Evolutionary conservation across 768 basidiomycete species (phyloP).

Genomic region (Fomitopsis pulvina): DNA sequence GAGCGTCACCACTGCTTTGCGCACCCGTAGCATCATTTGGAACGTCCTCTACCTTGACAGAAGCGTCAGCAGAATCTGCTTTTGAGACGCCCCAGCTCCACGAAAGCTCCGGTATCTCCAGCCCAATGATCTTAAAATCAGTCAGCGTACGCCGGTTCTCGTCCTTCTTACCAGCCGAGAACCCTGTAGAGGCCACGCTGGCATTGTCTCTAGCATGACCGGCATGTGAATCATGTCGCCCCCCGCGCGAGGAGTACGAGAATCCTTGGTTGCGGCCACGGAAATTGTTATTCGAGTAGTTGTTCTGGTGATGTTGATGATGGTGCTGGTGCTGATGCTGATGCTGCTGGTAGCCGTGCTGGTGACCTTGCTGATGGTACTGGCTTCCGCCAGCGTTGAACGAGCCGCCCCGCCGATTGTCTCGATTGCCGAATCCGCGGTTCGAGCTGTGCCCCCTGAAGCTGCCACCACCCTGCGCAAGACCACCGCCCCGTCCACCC

Average conservation of each 20-base stretch:
- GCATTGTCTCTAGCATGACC: conserved; percentile 42
- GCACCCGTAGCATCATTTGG: conserved; percentile 14
- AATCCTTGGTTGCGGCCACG: conserved; percentile 62
- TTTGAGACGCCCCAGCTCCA: conserved; percentile 83
- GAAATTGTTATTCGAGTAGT: conserved; percentile 29
- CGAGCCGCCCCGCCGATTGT: conserved; percentile 61
- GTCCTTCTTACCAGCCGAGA: conserved; percentile 64
- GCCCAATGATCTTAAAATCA: conserved; percentile 94
- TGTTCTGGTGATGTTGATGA: conserved; percentile 30
- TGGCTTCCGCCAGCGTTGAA: conserved; percentile 44
- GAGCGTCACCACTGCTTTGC: conserved; percentile 11
- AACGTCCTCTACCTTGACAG: conserved; percentile 21
- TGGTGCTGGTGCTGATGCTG: conserved; percentile 29
- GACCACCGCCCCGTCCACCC: conserved; percentile 41
- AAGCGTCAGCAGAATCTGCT: conserved; percentile 17
- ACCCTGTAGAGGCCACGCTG: conserved; percentile 12
- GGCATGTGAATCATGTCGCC: conserved; percentile 29
- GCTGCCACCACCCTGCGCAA: conserved; percentile 34
- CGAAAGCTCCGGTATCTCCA: conserved; percentile 73
- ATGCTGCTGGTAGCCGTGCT: conserved; percentile 27
- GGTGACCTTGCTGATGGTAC: conserved; percentile 24
- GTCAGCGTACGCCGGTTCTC: conserved; percentile 90
- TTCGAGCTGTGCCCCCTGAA: conserved; percentile 60
- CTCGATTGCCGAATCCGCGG: conserved; percentile 58
- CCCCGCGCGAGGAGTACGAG: conserved; percentile 28